Percentiles rank a stretch among this genome's conserved stretches.
These are phyloP conservation scores for Penicillium nucicola DNA, from an alignment of 495 filamentous ascomycete genomes.

Conservation along the genomic window DNA sequence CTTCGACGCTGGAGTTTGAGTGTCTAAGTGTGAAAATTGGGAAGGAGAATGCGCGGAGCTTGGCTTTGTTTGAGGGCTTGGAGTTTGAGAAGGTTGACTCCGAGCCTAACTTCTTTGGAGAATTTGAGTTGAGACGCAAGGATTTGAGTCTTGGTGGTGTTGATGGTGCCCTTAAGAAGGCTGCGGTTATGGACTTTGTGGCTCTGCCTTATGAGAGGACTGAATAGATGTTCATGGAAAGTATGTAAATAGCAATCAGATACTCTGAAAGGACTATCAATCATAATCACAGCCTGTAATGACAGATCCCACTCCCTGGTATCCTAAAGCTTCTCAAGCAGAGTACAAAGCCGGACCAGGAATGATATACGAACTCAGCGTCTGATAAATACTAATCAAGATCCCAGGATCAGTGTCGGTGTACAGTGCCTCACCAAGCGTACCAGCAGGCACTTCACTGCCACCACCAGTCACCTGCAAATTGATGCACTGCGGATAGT, in stretches of 20 bases:
- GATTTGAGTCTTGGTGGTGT: slow-evolving; percentile 26
- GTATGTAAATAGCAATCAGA: background rate
- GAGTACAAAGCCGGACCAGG: slow-evolving; percentile 48
- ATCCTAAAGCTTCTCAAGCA: slow-evolving; percentile 1
- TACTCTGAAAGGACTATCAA: background rate
- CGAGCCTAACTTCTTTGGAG: slow-evolving; percentile 64
- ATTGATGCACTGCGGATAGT: slow-evolving; percentile 75
- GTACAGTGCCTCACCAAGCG: slow-evolving; percentile 57
- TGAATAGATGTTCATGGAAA: slow-evolving; percentile 6
- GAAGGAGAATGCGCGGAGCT: slow-evolving; percentile 50
- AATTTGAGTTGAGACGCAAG: slow-evolving; percentile 52
- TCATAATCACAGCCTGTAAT: background rate
- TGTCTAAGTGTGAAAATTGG: slow-evolving; percentile 62
- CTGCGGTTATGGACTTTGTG: slow-evolving; percentile 37
- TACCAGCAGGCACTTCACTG: slow-evolving; percentile 50
- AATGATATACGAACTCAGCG: slow-evolving; percentile 43
- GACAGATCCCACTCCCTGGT: background rate
- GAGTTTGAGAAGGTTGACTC: slow-evolving; percentile 49
- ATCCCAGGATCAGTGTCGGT: slow-evolving; percentile 56
- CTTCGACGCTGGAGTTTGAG: slow-evolving; percentile 16
- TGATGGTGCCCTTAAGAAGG: slow-evolving; percentile 20
- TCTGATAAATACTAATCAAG: slow-evolving; percentile 56
- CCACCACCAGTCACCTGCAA: slow-evolving; percentile 63
- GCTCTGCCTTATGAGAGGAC: slow-evolving; percentile 36
- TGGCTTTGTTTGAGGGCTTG: slow-evolving; percentile 57